These are phyloP conservation scores for Cytospora piceae DNA, from an alignment of 2,329 filamentous ascomycete species.

Conservation along the genomic window DNA sequence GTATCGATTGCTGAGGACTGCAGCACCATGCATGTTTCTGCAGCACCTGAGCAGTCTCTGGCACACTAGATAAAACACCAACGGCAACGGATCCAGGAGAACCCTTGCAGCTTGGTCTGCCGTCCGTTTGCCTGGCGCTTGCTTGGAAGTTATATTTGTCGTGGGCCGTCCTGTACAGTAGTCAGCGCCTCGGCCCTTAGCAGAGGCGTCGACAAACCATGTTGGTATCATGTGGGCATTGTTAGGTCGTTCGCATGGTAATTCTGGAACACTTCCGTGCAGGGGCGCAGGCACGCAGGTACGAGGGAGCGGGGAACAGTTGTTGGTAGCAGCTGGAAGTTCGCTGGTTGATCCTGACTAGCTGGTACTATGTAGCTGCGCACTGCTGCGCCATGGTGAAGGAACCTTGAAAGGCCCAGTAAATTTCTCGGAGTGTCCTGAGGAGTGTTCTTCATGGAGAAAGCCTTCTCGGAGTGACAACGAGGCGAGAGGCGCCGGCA, in stretches of 20 bases:
- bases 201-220: background rate
- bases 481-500: background rate
- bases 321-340: background rate
- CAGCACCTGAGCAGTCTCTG: no score
- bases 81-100: background rate
- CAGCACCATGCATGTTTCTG: background rate
- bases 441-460: background rate
- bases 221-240: background rate
- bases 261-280: background rate
- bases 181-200: no score
- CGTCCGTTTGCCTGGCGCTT: background rate
- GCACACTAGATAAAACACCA: background rate
- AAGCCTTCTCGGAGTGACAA: background rate
- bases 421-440: background rate
- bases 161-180: no score
- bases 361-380: no score
- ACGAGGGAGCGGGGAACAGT: background rate
- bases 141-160: background rate
- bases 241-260: background rate
- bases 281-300: background rate
- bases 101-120: conserved; percentile 6
- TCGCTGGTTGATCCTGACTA: no score
- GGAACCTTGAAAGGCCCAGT: background rate
- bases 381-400: background rate
- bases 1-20: background rate